These are phyloP conservation scores for Phytomonas sp. DNA, from an alignment of 208 protist species.

Conservation along the genomic window DNA sequence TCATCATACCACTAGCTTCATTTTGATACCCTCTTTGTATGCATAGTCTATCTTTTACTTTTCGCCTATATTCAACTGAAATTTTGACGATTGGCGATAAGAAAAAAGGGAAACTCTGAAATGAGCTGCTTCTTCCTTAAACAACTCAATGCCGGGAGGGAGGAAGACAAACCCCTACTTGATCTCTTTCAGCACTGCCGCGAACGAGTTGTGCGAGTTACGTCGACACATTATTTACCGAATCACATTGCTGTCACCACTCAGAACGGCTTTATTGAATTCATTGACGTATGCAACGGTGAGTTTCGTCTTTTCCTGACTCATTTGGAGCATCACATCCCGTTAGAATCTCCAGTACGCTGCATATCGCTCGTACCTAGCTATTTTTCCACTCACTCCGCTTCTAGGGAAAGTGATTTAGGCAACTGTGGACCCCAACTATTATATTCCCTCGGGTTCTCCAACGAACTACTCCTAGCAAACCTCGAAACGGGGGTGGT, in stretches of 20 bases:
- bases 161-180: slow-evolving; percentile 35
- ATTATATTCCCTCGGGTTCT: slow-evolving; percentile 70
- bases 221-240: slow-evolving; percentile 31
- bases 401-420: neutral
- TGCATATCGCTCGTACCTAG: slow-evolving; percentile 74
- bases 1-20: neutral
- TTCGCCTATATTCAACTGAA: neutral
- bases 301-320: slow-evolving; percentile 75
- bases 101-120: neutral
- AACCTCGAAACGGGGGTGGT: slow-evolving; percentile 44
- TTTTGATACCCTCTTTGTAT: neutral
- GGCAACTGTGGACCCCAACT: slow-evolving; percentile 14
- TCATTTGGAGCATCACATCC: slow-evolving; percentile 41
- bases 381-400: slow-evolving; percentile 11
- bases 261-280: slow-evolving; percentile 67
- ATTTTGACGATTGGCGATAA: slow-evolving; percentile 3
- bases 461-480: slow-evolving; percentile 78
- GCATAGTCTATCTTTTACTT: neutral
- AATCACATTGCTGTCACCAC: slow-evolving; percentile 62
- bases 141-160: slow-evolving; percentile 39
- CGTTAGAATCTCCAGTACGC: slow-evolving; percentile 50
- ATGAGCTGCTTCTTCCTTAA: slow-evolving; percentile 42
- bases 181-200: slow-evolving; percentile 61
- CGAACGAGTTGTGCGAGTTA: slow-evolving; percentile 48
- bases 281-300: slow-evolving; percentile 52